phyloP scores from a whole-genome alignment of 305 asterid species.

The Fraxinus greggii region DNA sequence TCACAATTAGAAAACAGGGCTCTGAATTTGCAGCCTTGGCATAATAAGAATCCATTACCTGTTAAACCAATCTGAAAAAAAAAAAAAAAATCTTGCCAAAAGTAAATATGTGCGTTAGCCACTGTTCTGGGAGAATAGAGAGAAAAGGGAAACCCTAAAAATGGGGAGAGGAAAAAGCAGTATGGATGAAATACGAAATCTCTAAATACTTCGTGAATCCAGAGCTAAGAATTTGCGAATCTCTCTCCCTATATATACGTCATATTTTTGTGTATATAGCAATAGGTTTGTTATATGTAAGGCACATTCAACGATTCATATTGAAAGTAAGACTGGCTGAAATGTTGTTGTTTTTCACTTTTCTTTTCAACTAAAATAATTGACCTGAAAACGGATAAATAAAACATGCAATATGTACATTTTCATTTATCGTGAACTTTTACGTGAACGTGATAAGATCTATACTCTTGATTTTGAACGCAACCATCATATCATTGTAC shows the following conservation, averaged over 20 bases:
- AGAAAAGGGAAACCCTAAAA: slow-evolving; percentile 38
- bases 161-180: slow-evolving; percentile 15
- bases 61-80: neutral
- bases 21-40: slow-evolving; percentile 21
- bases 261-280: neutral
- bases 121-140: slow-evolving; percentile 14
- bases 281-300: neutral
- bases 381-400: neutral
- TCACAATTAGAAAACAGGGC: neutral
- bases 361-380: too few relatives aligned
- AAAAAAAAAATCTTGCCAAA: slow-evolving; percentile 1
- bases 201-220: slow-evolving; percentile 31
- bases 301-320: neutral
- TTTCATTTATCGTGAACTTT: too few relatives aligned
- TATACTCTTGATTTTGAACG: too few relatives aligned
- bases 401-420: too few relatives aligned
- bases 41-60: neutral
- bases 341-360: neutral
- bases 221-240: slow-evolving; percentile 40
- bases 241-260: slow-evolving; percentile 4
- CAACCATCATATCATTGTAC: too few relatives aligned
- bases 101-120: slow-evolving; percentile 24
- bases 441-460: too few relatives aligned
- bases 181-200: slow-evolving; percentile 31
- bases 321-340: neutral